Evolutionary conservation across 1,139 yeast species (phyloP).

Genomic region (Taiozyma sp.): DNA sequence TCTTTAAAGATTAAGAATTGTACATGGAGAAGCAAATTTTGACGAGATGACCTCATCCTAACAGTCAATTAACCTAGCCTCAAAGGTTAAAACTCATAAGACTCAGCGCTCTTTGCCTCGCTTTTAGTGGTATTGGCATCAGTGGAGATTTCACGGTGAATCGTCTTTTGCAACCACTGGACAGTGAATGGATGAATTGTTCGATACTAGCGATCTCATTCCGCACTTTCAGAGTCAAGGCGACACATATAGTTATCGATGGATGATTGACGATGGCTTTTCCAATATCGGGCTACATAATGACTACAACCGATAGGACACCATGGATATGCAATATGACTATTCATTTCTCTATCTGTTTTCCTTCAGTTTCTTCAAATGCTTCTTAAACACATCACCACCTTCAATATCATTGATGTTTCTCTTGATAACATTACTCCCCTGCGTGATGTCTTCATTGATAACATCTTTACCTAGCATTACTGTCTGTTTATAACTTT

Average conservation of each 20-base stretch:
- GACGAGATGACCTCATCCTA: not conserved
- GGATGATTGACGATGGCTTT: not conserved
- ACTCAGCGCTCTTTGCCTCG: not conserved
- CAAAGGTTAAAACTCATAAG: not conserved
- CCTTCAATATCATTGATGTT: constrained; percentile 19
- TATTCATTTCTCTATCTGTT: not conserved
- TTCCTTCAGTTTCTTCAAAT: constrained; percentile 18
- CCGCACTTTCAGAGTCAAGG: too few species aligned
- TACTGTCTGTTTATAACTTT: constrained; percentile 66
- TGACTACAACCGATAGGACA: not conserved
- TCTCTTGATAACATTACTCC: constrained; percentile 16
- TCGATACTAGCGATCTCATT: too few species aligned
- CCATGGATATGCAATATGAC: not conserved
- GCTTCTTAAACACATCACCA: constrained; percentile 22
- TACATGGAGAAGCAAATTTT: not conserved
- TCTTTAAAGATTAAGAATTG: not conserved
- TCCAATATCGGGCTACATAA: not conserved
- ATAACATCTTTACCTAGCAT: constrained; percentile 40
- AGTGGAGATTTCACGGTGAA: not conserved
- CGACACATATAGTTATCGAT: too few species aligned
- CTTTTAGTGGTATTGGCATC: not conserved
- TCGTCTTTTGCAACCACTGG: too few species aligned
- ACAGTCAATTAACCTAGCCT: not conserved
- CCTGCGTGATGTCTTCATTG: constrained; percentile 13
- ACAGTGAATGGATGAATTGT: too few species aligned